Base-by-base conservation (phyloP, 2,329 filamentous ascomycete genomes). In the Cladophialophora chaetospira region DNA sequence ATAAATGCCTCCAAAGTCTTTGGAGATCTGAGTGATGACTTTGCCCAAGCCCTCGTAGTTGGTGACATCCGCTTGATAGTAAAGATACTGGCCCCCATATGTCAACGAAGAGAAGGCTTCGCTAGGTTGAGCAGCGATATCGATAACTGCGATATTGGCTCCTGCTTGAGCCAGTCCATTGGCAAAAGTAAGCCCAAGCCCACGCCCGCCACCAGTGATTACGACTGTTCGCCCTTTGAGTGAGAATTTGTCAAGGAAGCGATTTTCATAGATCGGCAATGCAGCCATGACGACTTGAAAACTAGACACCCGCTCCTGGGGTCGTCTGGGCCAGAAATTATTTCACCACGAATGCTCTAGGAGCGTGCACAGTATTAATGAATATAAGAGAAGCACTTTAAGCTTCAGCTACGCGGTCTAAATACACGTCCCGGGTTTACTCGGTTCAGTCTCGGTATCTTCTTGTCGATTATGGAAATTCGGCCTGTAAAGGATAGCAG, bases 141-240 rank as follows among this genome's bases (percentile, higher is more conserved):
- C 50, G 26, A 58, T 51, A 21, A 48, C 40, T 5, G 52, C 56
- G 26, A 57, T 53, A 21, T 58, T 58, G 43, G 47, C 52, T 1
- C 56, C 56, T 5, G 53, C 61, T 17, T 49, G 53, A 13, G 61
- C 58, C 26, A 66, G 61, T n/a, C 58, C 52, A 11, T 53, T 28
- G 40, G 58, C 56, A 43, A 66, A 62, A 23, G 44, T 52, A 19
- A 66, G 44, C 5, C 64, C 64, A 17, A 66, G 43, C 19, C 64
- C 62, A 26, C 60, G 60, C 21, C 57, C 61, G 28, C 53, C 64
- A 19, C 64, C 64, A n/a, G 64, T 66, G 35, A 66, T 43, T 19
- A 65, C 56, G n/a, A 63, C 61, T 4, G 58, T 65, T 38, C 61
- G 58, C 38, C 55, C 57, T 45, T 48, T 61, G n/a, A 64, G 44